Conservation (phyloP, 2,329 filamentous ascomycete species). For the Ceratocystis huliohia region DNA sequence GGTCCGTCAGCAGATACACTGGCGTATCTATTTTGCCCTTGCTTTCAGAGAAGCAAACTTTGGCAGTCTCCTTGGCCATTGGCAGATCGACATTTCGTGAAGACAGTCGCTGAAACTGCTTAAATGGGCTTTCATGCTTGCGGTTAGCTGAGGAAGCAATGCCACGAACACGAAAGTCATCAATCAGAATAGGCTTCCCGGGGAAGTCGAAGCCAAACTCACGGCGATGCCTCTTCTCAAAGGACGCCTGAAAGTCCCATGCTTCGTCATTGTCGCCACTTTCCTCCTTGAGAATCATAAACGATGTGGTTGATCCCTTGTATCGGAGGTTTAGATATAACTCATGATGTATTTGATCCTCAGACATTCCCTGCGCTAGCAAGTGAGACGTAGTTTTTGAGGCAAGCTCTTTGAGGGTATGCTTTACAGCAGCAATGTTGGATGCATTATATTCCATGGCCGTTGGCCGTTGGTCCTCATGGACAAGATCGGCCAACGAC, state of each 20-base stretch:
- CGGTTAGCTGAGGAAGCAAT: conserved; percentile 42
- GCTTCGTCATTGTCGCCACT: conserved; percentile 41
- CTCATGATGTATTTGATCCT: conserved; percentile 66
- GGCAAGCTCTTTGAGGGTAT: conserved; percentile 68
- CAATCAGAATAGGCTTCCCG: conserved; percentile 76
- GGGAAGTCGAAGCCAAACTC: conserved; percentile 84
- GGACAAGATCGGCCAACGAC: conserved; percentile 84
- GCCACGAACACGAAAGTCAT: conserved; percentile 76
- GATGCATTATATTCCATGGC: conserved; percentile 43
- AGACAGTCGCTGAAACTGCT: conserved; percentile 53
- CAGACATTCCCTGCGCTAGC: conserved; percentile 64
- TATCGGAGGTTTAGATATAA: conserved; percentile 93
- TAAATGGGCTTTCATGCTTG: conserved; percentile 66
- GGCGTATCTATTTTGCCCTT: conserved; percentile 54
- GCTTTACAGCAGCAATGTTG: conserved; percentile 49
- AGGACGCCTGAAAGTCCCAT: conserved; percentile 75
- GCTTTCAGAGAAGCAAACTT: conserved; percentile 67
- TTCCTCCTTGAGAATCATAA: conserved; percentile 70
- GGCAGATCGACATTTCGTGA: conserved; percentile 34
- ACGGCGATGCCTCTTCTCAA: conserved; percentile 75
- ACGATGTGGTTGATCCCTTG: conserved; percentile 74
- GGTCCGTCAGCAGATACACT: conserved; percentile 67
- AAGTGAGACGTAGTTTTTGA: conserved; percentile 57
- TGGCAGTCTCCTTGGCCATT: conserved; percentile 43
- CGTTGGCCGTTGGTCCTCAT: conserved; percentile 73